Evolutionary conservation across 495 filamentous ascomycete genomes (phyloP).

Genomic region (Podospora pseudoanserina): DNA sequence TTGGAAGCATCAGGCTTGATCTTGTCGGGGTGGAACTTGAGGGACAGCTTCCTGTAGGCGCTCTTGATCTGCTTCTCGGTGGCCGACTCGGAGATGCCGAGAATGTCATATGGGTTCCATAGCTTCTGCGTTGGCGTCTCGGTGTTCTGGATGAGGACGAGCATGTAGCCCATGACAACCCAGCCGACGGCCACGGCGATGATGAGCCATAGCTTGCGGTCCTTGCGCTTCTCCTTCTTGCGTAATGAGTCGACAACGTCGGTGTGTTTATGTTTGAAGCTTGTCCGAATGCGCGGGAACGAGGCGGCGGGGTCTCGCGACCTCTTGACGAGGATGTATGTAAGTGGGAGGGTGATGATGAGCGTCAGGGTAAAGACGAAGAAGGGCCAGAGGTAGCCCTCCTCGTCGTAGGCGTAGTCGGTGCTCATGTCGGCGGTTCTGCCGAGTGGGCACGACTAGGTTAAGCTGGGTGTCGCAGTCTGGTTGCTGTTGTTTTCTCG

Average conservation of each 20-base stretch:
- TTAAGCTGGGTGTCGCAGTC: background rate
- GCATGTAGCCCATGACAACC: conserved; percentile 83
- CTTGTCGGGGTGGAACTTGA: conserved; percentile 92
- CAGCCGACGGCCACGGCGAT: conserved; percentile 73
- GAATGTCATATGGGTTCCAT: conserved; percentile 94
- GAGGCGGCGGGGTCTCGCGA: conserved; percentile 62
- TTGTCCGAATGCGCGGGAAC: conserved; percentile 54
- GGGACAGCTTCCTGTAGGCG: conserved; percentile 78
- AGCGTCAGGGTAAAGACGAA: conserved; percentile 89
- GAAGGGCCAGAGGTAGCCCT: conserved; percentile 98
- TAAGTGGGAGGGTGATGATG: conserved; percentile 86
- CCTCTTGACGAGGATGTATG: conserved; percentile 75
- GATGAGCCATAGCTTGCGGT: conserved; percentile 83
- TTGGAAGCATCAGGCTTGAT: conserved; percentile 71
- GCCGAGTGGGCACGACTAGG: conserved; percentile 9
- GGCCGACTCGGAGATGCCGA: conserved; percentile 79
- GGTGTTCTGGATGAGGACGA: conserved; percentile 81
- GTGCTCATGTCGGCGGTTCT: conserved; percentile 68
- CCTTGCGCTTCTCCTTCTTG: conserved; percentile 83
- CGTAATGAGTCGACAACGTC: conserved; percentile 81
- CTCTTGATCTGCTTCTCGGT: conserved; percentile 87
- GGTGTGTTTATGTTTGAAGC: conserved; percentile 75
- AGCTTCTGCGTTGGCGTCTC: conserved; percentile 69
- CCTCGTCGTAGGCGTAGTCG: conserved; percentile 96
- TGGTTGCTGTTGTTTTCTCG: background rate